Evolutionary conservation across 192 early-diverging fungal genomes (phyloP), one percentile per base, ranked within the genome.

Genomic region (Thoreauomyces humboldtii): DNA sequence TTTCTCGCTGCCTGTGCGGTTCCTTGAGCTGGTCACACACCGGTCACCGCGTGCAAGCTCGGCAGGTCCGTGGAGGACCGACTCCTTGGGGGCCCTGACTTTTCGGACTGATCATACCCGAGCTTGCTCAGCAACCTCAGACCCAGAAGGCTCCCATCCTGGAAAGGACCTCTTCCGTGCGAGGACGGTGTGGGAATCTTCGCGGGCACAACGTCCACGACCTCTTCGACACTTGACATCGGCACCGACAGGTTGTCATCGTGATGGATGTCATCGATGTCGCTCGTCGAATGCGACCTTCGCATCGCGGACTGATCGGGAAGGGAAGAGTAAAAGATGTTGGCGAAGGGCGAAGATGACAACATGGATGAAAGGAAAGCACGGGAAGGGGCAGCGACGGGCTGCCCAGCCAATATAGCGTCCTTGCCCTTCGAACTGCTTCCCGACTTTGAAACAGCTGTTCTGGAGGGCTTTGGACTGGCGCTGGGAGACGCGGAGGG

Each of bases 341-440:
- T 47, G 14, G 74, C 51, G 47, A 80, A 80, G 21, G 78, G 65
- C 17, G 75, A 71, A 0, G 66, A 56, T 25, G 78, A 47, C 3
- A 80, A 61, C 31, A 77, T 50, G 29, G 78, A 74, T 43, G 59
- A 55, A 1, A 80, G 43, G 36, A 79, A 75, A 31, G 73, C 64
- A 6, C 56, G 46, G 4, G 61, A n/a, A n/a, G n/a, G n/a, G n/a
- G n/a, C n/a, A n/a, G n/a, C n/a, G n/a, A n/a, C n/a, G n/a, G n/a
- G n/a, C n/a, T n/a, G n/a, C n/a, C n/a, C n/a, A n/a, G n/a, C n/a
- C n/a, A n/a, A n/a, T n/a, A n/a, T n/a, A n/a, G n/a, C n/a, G n/a
- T n/a, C n/a, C n/a, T n/a, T n/a, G n/a, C n/a, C n/a, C n/a, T n/a
- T n/a, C n/a, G n/a, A n/a, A n/a, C n/a, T n/a, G n/a, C n/a, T n/a